phyloP scores from a whole-genome alignment of 768 basidiomycete species.

The Calocybe indica region DNA sequence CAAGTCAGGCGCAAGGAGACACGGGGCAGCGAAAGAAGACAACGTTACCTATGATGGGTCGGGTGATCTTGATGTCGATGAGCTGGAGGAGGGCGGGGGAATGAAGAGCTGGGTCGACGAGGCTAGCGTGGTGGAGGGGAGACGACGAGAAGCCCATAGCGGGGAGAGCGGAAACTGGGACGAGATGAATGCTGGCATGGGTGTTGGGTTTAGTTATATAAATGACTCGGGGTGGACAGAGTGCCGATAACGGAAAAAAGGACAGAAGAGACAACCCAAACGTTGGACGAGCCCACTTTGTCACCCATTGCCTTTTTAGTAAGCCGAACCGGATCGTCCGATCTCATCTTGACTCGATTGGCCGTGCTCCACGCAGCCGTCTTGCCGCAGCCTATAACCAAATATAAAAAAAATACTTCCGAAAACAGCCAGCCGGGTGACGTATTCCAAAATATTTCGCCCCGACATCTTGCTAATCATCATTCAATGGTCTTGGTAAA shows the following conservation, averaged over 20 bases:
- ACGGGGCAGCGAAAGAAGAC: not conserved
- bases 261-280: too few species aligned
- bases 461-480: too few species aligned
- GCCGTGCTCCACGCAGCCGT: too few species aligned
- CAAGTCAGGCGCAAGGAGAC: not conserved
- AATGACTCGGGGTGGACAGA: constrained; percentile 24
- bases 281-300: too few species aligned
- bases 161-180: constrained; percentile 19
- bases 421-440: too few species aligned
- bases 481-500: too few species aligned
- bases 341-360: too few species aligned
- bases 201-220: constrained; percentile 20
- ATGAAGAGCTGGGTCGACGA: constrained; percentile 60
- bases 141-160: constrained; percentile 15
- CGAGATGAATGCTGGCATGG: constrained; percentile 11
- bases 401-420: too few species aligned
- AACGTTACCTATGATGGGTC: constrained; percentile 57
- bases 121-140: constrained; percentile 37
- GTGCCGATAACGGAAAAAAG: constrained; percentile 26
- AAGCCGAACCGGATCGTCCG: too few species aligned
- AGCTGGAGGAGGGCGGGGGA: constrained; percentile 65
- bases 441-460: too few species aligned
- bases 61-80: constrained; percentile 56
- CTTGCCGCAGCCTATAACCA: too few species aligned
- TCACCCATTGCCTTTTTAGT: too few species aligned